Evolutionary conservation across 2,329 filamentous ascomycete genomes (phyloP), one percentile per base, ranked within the genome.

Genomic region (Xylaria arbuscula): DNA sequence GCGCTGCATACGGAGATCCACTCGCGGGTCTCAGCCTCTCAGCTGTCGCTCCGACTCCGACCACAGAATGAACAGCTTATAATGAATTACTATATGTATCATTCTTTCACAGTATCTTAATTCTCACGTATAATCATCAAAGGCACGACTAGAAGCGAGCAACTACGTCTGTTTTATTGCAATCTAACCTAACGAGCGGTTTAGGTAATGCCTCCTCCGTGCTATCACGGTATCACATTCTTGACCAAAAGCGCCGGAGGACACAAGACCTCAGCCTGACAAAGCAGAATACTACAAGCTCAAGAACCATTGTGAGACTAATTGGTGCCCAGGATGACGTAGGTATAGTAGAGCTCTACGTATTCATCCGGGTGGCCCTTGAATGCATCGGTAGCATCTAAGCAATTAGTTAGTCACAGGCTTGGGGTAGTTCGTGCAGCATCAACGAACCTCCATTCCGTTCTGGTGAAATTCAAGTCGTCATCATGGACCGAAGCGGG

Each of bases 401-500:
- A 36, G 10, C 10, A 40, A 58, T 24, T 53, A 32, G 61, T 70
- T 57, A 71, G 61, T 19, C n/a, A 32, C 22, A 4, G 4, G 22
- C 48, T 15, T 47, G 22, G n/a, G 22, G 24, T 15, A 45, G 32
- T 11, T 22, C 32, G 32, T 1, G 32, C 24, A 42, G 45, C 15
- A 15, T 50, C 2, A 34, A 72, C 75, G 48, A 69, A 78, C 77
- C 76, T 77, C 73, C 70, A 72, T 74, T 72, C 63, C 62, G 70
- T 75, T 73, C 73, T 73, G 72, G 67, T 67, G 70, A 64, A 72
- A 72, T 72, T 77, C 74, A 88, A 86, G 83, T 84, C 85, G 84
- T 89, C 88, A 87, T 89, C 82, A 89, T 85, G 83, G 86, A 87
- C 83, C 88, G 89, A 84, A 91, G 88, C 83, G 89, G 89, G 83